phyloP scores from a whole-genome alignment of 2,329 filamentous ascomycete genomes.

The Beauveria pseudobassiana region DNA sequence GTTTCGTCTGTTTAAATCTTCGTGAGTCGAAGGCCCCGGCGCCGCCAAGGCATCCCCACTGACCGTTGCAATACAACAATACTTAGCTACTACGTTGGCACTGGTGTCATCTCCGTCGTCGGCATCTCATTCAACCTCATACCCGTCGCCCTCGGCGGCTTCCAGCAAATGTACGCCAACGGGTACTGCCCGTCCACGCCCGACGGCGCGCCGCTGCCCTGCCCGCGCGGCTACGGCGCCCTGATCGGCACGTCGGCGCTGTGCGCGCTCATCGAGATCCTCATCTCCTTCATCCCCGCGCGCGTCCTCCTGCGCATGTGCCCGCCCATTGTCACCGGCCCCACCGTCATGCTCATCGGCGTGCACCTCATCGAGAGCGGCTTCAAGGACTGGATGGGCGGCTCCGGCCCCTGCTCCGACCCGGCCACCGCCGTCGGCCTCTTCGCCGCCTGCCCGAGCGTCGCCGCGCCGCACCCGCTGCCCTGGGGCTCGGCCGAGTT shows the following conservation, averaged over 20 bases:
- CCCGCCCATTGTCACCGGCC: slow-evolving; percentile 70
- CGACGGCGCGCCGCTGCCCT: slow-evolving; percentile 61
- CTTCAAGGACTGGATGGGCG: slow-evolving; percentile 73
- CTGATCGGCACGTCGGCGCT: slow-evolving; percentile 63
- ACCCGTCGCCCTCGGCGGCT: slow-evolving; percentile 62
- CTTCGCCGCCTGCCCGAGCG: slow-evolving; percentile 58
- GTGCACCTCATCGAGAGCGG: slow-evolving; percentile 64
- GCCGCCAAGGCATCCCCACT: neutral
- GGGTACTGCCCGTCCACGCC: slow-evolving; percentile 56
- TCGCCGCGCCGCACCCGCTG: slow-evolving; percentile 61
- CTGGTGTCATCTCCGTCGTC: slow-evolving; percentile 72
- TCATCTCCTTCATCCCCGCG: slow-evolving; percentile 68
- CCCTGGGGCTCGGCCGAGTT: slow-evolving; percentile 75
- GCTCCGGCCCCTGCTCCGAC: slow-evolving; percentile 50
- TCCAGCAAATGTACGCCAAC: slow-evolving; percentile 70
- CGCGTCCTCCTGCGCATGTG: slow-evolving; percentile 63
- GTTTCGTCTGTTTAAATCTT: slow-evolving; percentile 63
- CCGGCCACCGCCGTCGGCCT: slow-evolving; percentile 42
- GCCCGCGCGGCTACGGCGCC: slow-evolving; percentile 66
- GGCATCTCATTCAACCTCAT: slow-evolving; percentile 74
- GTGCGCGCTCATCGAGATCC: slow-evolving; percentile 62
- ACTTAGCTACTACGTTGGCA: slow-evolving; percentile 64
- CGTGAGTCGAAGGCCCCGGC: slow-evolving; percentile 27
- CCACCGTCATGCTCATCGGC: slow-evolving; percentile 64
- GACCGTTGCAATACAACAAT: neutral